phyloP scores from a whole-genome alignment of 768 basidiomycete genomes.

The Daedalea quercina region DNA sequence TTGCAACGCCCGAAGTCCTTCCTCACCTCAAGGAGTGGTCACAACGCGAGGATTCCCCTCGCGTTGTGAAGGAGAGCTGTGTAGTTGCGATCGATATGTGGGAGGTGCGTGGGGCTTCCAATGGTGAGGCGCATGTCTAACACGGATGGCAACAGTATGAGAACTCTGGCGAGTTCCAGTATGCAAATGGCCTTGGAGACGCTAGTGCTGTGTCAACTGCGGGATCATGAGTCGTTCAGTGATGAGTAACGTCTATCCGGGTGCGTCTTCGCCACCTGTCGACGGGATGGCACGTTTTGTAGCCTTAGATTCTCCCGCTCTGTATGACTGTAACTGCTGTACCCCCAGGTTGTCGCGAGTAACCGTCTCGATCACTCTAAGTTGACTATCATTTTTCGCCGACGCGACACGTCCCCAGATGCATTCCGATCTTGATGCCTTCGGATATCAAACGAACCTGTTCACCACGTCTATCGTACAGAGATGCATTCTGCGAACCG shows the following conservation, averaged over 20 bases:
- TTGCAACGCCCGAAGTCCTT: constrained; percentile 88
- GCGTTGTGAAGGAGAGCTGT: constrained; percentile 93
- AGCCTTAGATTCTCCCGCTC: not conserved
- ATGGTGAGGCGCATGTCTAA: not conserved
- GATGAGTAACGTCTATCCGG: not conserved
- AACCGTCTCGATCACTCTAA: constrained; percentile 18
- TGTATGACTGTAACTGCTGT: not conserved
- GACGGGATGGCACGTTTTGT: not conserved
- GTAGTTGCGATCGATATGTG: constrained; percentile 97
- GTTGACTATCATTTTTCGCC: too few species aligned
- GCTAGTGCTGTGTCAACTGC: constrained; percentile 10
- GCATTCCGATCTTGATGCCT: too few species aligned
- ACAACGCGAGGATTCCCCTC: constrained; percentile 67
- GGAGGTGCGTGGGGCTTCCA: constrained; percentile 52
- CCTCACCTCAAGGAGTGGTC: constrained; percentile 85
- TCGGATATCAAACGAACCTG: too few species aligned
- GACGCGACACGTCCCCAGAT: too few species aligned
- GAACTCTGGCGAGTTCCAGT: constrained; percentile 77
- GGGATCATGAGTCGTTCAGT: constrained; percentile 17
- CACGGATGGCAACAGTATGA: constrained; percentile 46
- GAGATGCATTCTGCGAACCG: not conserved
- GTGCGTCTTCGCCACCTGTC: constrained; percentile 1
- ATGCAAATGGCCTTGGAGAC: constrained; percentile 47
- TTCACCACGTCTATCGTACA: too few species aligned
- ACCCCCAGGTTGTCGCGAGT: not conserved